These are phyloP conservation scores for Thermothelomyces thermophilus DNA, from an alignment of 2,329 filamentous ascomycete genomes.

Conservation along the genomic window DNA sequence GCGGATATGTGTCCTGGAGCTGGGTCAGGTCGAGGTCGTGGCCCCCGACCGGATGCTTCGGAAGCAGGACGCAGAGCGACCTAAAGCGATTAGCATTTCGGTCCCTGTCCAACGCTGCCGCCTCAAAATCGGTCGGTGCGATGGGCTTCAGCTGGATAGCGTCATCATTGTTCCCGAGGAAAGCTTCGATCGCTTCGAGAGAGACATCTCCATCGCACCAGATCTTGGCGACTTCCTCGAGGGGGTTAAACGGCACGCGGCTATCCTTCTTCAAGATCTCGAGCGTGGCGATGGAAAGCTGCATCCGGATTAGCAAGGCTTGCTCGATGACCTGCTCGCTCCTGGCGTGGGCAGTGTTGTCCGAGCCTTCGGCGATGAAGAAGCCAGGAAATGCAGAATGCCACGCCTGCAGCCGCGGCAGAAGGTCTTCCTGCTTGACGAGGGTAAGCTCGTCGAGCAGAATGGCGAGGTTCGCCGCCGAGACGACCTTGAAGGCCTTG, in stretches of 20 bases:
- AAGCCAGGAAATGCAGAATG: conserved; percentile 15
- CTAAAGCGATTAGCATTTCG: conserved; percentile 6
- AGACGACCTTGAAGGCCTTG: conserved; percentile 8
- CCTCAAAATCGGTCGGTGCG: conserved; percentile 1
- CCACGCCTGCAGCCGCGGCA: conserved; percentile 14
- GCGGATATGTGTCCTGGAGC: conserved; percentile 8
- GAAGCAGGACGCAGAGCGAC: conserved; percentile 13
- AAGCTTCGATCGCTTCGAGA: conserved; percentile 13
- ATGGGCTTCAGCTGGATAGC: conserved; percentile 13
- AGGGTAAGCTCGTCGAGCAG: conserved; percentile 16
- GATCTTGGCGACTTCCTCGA: conserved; percentile 12
- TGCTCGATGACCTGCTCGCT: conserved; percentile 13
- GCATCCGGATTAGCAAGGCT: conserved; percentile 21
- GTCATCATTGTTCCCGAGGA: conserved; percentile 12
- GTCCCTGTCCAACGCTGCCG: conserved; percentile 2
- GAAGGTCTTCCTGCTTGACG: neutral
- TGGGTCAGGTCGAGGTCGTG: conserved; percentile 5
- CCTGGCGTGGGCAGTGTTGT: neutral
- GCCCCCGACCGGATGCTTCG: conserved; percentile 1
- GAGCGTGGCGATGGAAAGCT: conserved; percentile 17
- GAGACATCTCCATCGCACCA: conserved; percentile 18
- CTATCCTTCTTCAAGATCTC: conserved; percentile 6
- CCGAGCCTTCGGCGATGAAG: conserved; percentile 5
- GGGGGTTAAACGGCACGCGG: conserved; percentile 10
- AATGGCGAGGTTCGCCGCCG: conserved; percentile 17